A percentile compares a stretch with the other conserved stretches of the same genome.
These are phyloP conservation scores for Grosmannia penicillata DNA, from an alignment of 2,329 filamentous ascomycete species.

Conservation along the genomic window DNA sequence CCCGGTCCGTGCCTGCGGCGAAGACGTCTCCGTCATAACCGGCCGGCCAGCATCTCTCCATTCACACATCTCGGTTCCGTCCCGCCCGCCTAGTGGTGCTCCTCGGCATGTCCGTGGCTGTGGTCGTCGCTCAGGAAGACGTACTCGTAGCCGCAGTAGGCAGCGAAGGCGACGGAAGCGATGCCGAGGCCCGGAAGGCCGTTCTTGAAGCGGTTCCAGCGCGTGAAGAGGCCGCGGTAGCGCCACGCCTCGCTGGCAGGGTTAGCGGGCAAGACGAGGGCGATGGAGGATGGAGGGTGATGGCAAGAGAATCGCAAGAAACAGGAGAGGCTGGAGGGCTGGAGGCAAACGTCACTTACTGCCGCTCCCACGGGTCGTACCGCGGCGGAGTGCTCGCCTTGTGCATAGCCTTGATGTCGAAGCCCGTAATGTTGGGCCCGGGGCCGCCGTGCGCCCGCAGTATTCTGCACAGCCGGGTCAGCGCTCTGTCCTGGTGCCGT, in stretches of 20 bases:
- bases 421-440: slow-evolving; percentile 76
- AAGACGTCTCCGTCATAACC: too few relatives aligned
- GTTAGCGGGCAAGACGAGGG: neutral
- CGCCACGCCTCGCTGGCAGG: slow-evolving; percentile 78
- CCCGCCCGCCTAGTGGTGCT: slow-evolving; percentile 34
- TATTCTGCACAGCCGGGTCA: slow-evolving; percentile 22
- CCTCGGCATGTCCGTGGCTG: slow-evolving; percentile 36
- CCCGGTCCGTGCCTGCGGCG: too few relatives aligned
- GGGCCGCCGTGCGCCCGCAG: slow-evolving; percentile 34
- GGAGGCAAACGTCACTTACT: slow-evolving; percentile 30
- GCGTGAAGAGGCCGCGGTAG: slow-evolving; percentile 76
- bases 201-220: slow-evolving; percentile 77
- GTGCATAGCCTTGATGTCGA: slow-evolving; percentile 71
- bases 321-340: too few relatives aligned
- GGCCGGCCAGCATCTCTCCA: slow-evolving; percentile 1
- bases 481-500: neutral
- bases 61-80: neutral
- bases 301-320: neutral
- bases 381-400: slow-evolving; percentile 47
- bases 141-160: slow-evolving; percentile 82
- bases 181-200: slow-evolving; percentile 85
- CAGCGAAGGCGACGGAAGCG: slow-evolving; percentile 78
- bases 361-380: slow-evolving; percentile 53
- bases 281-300: neutral
- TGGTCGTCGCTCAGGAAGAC: slow-evolving; percentile 58